Percentiles rank a stretch among this genome's conserved stretches.
Conservation (phyloP, 1,284 basidiomycete genomes). For the Chalciporus sp. region DNA sequence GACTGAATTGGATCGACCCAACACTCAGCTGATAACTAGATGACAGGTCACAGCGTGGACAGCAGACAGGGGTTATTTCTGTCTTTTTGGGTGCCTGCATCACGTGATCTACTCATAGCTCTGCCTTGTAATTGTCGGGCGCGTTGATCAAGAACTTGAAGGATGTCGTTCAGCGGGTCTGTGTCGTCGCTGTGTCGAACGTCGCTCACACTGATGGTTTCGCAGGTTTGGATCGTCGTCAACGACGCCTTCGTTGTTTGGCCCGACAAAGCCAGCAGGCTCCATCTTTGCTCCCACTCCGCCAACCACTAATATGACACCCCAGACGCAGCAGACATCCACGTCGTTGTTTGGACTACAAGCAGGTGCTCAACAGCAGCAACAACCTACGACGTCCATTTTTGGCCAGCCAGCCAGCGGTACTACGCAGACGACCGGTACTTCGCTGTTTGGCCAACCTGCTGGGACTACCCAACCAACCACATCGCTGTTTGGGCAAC, state of each 20-base stretch:
- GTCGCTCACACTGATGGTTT: constrained; percentile 9
- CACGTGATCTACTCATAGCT: constrained; percentile 14
- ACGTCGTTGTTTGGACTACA: constrained; percentile 40
- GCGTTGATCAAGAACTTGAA: background rate
- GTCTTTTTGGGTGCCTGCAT: background rate
- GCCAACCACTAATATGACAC: constrained; percentile 31
- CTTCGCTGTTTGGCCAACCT: constrained; percentile 27
- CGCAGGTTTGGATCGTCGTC: constrained; percentile 23
- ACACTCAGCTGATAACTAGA: background rate
- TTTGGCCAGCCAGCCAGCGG: constrained; percentile 20
- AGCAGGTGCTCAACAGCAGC: constrained; percentile 20
- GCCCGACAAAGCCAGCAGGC: constrained; percentile 33
- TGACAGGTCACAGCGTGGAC: no score
- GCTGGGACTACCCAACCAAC: constrained; percentile 13
- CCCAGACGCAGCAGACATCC: constrained; percentile 31
- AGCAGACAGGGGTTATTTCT: constrained; percentile 17
- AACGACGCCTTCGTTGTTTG: constrained; percentile 35
- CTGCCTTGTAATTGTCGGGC: background rate
- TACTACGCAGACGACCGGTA: constrained; percentile 34
- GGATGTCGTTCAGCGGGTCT: constrained; percentile 26
- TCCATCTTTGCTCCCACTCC: constrained; percentile 37
- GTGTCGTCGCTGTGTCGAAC: constrained; percentile 4
- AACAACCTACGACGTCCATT: constrained; percentile 7
- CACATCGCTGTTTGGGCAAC: constrained; percentile 26
- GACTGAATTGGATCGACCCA: background rate